Base-by-base conservation (phyloP, 2,329 filamentous ascomycete species). In the Septoria petroselini region DNA sequence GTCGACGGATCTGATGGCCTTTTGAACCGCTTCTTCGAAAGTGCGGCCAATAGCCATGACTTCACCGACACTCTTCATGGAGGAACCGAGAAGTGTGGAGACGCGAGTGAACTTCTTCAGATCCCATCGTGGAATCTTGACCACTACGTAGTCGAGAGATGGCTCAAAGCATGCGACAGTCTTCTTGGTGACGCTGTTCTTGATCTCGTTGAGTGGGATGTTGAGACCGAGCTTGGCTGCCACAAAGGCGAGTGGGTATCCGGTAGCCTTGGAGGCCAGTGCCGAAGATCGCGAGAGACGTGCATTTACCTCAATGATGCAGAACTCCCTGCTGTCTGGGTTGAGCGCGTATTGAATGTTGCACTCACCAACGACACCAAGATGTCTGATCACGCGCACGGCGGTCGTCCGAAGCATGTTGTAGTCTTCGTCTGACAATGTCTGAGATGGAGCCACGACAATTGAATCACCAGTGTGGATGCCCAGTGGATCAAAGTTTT, bases 11-110 rank as follows among this genome's bases (percentile, higher is more conserved):
- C 93, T 85, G 63, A 98, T 98, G 15, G 93, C 93, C 72, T 97
- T 98, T 65, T 98, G 93, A 34, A 98, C 95, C 7, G 93, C 93
- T 73, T 98, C 93, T 71, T 98, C 93, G 62, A 98, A 98, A 0
- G 88, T 95, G 59, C 93, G 79, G 50, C 93, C 93, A 61, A 98
- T 96, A 65, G 87, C 91, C 93, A 98, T 97, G 59, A 98, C 93
- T 70, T 98, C 93, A 66, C 93, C 93, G 45, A 98, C 91, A 80
- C 89, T 95, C 84, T 97, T 98, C 93, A 98, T 98, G 9, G 91
- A 95, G 2, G 93, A 97, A 23, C 91, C 91, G 18, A 98, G 85
- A 66, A 94, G 86, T 1, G 91, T 97, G 3, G 91, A 97, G 17
- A 97, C 93, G 59, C 93, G 84, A 21, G 88, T 95, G 73, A 98